phyloP scores from a whole-genome alignment of 257 asterid species.

The Anisodus acutangulus region DNA sequence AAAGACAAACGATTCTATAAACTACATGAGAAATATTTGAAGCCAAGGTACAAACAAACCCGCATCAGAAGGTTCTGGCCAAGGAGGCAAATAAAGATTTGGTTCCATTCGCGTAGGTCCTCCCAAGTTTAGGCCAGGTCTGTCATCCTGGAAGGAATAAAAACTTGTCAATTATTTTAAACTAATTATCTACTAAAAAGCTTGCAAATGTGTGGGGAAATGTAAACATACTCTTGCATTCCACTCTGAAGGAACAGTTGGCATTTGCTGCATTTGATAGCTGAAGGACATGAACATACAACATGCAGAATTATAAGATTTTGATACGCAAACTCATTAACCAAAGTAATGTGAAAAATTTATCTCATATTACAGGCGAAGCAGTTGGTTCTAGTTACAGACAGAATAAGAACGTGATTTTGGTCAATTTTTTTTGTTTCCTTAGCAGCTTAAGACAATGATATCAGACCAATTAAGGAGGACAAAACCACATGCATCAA shows the following conservation, averaged over 20 bases:
- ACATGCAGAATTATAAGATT: constrained; percentile 28
- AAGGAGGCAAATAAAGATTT: constrained; percentile 20
- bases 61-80: constrained; percentile 17
- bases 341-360: background rate
- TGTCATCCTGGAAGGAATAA: constrained; percentile 39
- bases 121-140: constrained; percentile 30
- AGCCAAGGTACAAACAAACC: constrained; percentile 16
- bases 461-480: constrained; percentile 25
- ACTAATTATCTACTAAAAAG: constrained; percentile 13
- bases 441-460: background rate
- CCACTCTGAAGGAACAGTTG: constrained; percentile 27
- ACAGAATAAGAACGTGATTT: background rate
- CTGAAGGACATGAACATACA: constrained; percentile 42
- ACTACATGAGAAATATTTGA: background rate
- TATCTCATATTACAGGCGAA: constrained; percentile 15
- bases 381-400: background rate
- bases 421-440: constrained; percentile 10
- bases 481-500: background rate
- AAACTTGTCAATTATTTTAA: constrained; percentile 24
- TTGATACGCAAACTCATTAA: background rate
- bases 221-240: constrained; percentile 37
- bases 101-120: constrained; percentile 32
- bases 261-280: constrained; percentile 3
- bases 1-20: background rate
- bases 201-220: background rate